Evolutionary conservation across 2,329 filamentous ascomycete species (phyloP).

Genomic region (Aspergillus pseudoviridinutans): DNA sequence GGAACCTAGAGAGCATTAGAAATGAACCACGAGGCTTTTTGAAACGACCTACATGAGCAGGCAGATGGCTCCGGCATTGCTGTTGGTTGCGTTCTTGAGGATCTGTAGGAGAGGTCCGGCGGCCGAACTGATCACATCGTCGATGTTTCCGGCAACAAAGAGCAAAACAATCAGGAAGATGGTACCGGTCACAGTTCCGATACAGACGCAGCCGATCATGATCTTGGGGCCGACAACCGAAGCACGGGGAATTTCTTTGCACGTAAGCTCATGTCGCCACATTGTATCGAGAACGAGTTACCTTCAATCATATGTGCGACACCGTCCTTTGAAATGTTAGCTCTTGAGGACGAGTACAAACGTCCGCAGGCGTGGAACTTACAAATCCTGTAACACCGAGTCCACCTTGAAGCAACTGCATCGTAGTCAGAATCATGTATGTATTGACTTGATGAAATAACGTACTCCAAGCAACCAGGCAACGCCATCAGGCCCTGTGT

Average conservation of each 20-base stretch:
- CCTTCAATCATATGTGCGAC: conserved; percentile 52
- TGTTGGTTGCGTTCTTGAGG: conserved; percentile 59
- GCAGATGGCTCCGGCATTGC: conserved; percentile 58
- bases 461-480: conserved; percentile 43
- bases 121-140: conserved; percentile 52
- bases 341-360: not conserved
- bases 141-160: conserved; percentile 59
- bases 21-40: not conserved
- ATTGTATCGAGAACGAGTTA: conserved; percentile 6
- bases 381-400: conserved; percentile 54
- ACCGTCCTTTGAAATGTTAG: conserved; percentile 26
- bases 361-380: conserved; percentile 15
- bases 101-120: conserved; percentile 61
- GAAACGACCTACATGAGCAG: conserved; percentile 51
- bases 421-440: conserved; percentile 16
- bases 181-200: conserved; percentile 60
- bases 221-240: conserved; percentile 59
- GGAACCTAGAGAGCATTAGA: conserved; percentile 16
- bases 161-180: conserved; percentile 61
- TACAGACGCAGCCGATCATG: conserved; percentile 62
- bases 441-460: not conserved
- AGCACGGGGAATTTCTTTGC: conserved; percentile 40
- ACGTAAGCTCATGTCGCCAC: conserved; percentile 1
- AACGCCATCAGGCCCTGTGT: conserved; percentile 57
- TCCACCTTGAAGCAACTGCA: conserved; percentile 46